Percentiles rank a stretch among this genome's conserved stretches.
These are phyloP conservation scores for Umbelopsis isabellina DNA, from an alignment of 192 early-diverging fungal species.

Conservation along the genomic window DNA sequence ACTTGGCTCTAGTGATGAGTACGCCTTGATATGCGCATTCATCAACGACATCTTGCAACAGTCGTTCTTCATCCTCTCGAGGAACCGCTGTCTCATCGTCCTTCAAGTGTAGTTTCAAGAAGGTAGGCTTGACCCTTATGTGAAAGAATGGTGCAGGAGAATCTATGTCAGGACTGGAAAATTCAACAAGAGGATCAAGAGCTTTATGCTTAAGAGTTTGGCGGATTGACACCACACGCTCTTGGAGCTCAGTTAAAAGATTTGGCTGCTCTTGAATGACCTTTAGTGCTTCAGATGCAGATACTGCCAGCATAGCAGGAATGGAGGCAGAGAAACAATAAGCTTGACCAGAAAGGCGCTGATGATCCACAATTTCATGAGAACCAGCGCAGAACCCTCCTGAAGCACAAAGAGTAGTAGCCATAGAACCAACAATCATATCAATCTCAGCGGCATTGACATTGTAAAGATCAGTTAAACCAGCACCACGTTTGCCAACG, in stretches of 20 bases:
- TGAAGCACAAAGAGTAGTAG: constrained; percentile 74
- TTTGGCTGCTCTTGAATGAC: constrained; percentile 55
- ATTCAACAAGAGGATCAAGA: constrained; percentile 28
- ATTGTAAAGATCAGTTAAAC: constrained; percentile 83
- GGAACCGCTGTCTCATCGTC: constrained; percentile 29
- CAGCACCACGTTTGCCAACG: constrained; percentile 84
- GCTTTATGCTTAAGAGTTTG: constrained; percentile 26
- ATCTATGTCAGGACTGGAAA: constrained; percentile 13
- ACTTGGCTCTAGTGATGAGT: constrained; percentile 86
- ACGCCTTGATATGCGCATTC: constrained; percentile 79
- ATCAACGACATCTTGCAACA: constrained; percentile 84
- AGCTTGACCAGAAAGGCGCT: constrained; percentile 85
- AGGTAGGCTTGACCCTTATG: constrained; percentile 60
- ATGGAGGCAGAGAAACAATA: constrained; percentile 96
- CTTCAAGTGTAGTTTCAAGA: constrained; percentile 20
- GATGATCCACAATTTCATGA: constrained; percentile 87
- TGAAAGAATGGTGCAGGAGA: constrained; percentile 72
- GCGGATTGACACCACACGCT: constrained; percentile 69
- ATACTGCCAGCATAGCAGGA: constrained; percentile 89
- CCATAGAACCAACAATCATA: constrained; percentile 86
- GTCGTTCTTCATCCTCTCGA: constrained; percentile 72
- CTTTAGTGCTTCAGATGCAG: constrained; percentile 82
- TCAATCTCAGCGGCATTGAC: constrained; percentile 81
- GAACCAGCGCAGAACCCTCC: constrained; percentile 94
- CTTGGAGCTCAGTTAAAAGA: constrained; percentile 56